phyloP scores from a whole-genome alignment of 2,329 filamentous ascomycete genomes.

The Onygenales sp. region DNA sequence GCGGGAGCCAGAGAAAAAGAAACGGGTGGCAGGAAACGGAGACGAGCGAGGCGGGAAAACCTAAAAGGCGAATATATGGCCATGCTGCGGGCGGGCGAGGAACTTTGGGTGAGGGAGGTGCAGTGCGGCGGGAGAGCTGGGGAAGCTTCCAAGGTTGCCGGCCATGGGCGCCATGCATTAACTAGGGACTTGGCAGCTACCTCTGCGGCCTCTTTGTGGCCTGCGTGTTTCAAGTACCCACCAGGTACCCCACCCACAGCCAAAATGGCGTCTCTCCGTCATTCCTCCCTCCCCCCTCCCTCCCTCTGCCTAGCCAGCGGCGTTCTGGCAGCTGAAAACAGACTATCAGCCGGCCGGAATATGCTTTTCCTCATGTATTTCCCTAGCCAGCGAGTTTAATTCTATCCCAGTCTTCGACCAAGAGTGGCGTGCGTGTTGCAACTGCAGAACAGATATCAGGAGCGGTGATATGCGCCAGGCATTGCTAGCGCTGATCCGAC shows the following conservation, averaged over 20 bases:
- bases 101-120: background rate
- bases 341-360: no score
- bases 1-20: background rate
- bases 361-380: no score
- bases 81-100: background rate
- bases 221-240: background rate
- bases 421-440: no score
- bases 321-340: no score
- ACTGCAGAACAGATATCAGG: no score
- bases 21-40: background rate
- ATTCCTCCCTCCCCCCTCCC: background rate
- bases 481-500: background rate
- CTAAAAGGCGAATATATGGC: background rate
- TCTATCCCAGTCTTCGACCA: no score
- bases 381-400: no score
- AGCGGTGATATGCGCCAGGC: no score
- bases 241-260: background rate
- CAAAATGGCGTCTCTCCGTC: background rate
- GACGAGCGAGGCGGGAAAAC: background rate
- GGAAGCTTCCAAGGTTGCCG: background rate
- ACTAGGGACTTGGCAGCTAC: constrained; percentile 1
- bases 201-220: background rate
- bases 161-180: background rate
- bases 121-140: no score
- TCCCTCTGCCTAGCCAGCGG: no score